Percentiles rank a stretch among this genome's conserved stretches.
Evolutionary conservation across 306 rosid species (phyloP).

Genomic region (Inga laurina): DNA sequence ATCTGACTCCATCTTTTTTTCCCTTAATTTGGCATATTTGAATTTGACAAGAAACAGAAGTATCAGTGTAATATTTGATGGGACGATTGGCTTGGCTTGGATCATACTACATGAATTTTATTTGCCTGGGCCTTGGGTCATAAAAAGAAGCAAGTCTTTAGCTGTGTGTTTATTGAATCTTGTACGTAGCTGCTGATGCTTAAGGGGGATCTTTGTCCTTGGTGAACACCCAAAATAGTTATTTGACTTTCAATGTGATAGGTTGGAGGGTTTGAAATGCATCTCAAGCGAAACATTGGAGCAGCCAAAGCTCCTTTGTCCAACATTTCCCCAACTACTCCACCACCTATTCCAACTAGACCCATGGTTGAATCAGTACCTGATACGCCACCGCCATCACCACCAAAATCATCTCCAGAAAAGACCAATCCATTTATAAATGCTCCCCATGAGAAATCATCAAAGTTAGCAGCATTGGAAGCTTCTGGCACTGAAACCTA

Average conservation of each 20-base stretch:
- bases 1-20: neutral
- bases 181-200: neutral
- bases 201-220: slow-evolving; percentile 2
- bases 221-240: neutral
- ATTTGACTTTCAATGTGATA: slow-evolving; percentile 24
- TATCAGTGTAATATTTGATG: neutral
- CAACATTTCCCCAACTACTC: slow-evolving; percentile 55
- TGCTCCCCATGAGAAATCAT: slow-evolving; percentile 40
- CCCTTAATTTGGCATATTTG: neutral
- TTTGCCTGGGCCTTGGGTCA: neutral
- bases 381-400: slow-evolving; percentile 44
- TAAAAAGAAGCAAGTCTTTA: slow-evolving; percentile 5
- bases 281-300: slow-evolving; percentile 73
- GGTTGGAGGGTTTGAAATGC: slow-evolving; percentile 91
- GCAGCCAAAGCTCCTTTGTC: slow-evolving; percentile 53
- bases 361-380: slow-evolving; percentile 66
- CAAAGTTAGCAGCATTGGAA: slow-evolving; percentile 70
- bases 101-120: neutral
- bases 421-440: slow-evolving; percentile 53
- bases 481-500: slow-evolving; percentile 63
- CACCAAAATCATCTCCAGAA: slow-evolving; percentile 54
- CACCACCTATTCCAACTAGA: slow-evolving; percentile 65
- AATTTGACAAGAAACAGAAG: neutral
- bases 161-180: neutral
- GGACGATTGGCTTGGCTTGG: neutral